Conservation (phyloP, 169 alveolate genomes). For the Plasmodium adleri region DNA sequence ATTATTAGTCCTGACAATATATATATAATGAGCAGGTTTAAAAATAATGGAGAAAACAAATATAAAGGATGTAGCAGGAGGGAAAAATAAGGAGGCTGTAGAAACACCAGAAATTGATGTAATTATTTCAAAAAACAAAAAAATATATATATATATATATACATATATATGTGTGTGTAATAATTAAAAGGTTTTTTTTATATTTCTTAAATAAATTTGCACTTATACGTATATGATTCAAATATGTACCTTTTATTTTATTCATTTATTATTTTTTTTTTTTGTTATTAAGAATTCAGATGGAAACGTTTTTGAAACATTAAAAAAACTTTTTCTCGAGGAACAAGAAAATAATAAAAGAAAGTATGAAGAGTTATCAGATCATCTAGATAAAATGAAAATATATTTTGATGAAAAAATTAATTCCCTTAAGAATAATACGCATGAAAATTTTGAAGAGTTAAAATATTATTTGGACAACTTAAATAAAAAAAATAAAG, state of each 20-base stretch:
- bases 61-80: conserved; percentile 17
- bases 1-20: too few species aligned
- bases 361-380: conserved; percentile 50
- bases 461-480: conserved; percentile 69
- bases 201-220: too few species aligned
- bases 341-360: conserved; percentile 49
- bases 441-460: conserved; percentile 71
- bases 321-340: conserved; percentile 59
- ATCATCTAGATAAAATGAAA: conserved; percentile 66
- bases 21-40: too few species aligned
- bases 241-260: too few species aligned
- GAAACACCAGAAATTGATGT: conserved; percentile 44
- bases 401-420: conserved; percentile 73
- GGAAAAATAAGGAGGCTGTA: conserved; percentile 9
- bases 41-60: neutral
- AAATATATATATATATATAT: too few species aligned
- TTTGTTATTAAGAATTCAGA: conserved; percentile 23
- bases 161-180: too few species aligned
- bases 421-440: conserved; percentile 65
- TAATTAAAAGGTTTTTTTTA: too few species aligned
- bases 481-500: conserved; percentile 61
- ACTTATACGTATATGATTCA: too few species aligned
- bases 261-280: neutral
- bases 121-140: neutral
- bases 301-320: conserved; percentile 59